Evolutionary conservation across 1,284 basidiomycete genomes (phyloP).

Genomic region (Ustilago lituana): DNA sequence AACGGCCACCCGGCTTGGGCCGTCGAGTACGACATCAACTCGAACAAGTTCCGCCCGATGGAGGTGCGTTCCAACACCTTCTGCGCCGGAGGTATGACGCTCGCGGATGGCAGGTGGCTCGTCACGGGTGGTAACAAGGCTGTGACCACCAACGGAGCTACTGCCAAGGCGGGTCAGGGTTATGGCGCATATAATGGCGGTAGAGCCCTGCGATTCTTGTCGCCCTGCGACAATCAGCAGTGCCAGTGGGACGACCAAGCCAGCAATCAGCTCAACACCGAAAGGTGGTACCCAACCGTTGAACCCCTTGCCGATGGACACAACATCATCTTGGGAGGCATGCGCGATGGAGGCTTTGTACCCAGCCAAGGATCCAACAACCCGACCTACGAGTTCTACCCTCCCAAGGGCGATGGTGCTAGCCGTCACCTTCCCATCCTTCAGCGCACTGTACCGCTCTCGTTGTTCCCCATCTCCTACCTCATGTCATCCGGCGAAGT

Average conservation of each 20-base stretch:
- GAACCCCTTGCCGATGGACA: constrained; percentile 54
- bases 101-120: constrained; percentile 56
- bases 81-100: constrained; percentile 59
- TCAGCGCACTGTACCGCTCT: constrained; percentile 52
- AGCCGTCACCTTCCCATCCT: constrained; percentile 37
- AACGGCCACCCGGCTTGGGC: constrained; percentile 60
- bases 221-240: constrained; percentile 39
- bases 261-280: constrained; percentile 46
- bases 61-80: constrained; percentile 59
- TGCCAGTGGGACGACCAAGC: constrained; percentile 51
- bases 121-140: constrained; percentile 61
- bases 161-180: constrained; percentile 30
- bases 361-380: constrained; percentile 49
- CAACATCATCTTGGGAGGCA: constrained; percentile 57
- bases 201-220: constrained; percentile 48
- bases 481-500: constrained; percentile 58
- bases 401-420: constrained; percentile 40
- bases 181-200: constrained; percentile 59
- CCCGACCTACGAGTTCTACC: constrained; percentile 62
- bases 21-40: constrained; percentile 52
- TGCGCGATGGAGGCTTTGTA: constrained; percentile 58
- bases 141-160: constrained; percentile 45
- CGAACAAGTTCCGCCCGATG: constrained; percentile 44
- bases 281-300: constrained; percentile 63
- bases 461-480: constrained; percentile 58